phyloP scores from a whole-genome alignment of 495 filamentous ascomycete species.

The Neurospora sp. region DNA sequence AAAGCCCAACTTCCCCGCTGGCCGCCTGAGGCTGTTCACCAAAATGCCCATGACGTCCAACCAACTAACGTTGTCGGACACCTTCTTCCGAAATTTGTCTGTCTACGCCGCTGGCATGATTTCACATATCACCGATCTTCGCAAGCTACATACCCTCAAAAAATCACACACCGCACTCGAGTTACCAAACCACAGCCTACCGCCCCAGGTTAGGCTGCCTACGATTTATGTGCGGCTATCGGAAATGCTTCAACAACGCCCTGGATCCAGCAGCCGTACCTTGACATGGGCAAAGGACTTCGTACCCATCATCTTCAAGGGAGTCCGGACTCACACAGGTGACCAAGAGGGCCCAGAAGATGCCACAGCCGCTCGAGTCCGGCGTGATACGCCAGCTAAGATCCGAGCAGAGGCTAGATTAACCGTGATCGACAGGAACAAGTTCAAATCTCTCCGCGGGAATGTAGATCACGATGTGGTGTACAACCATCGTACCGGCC shows the following conservation, averaged over 20 bases:
- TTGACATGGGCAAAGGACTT: slow-evolving; percentile 43
- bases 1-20: slow-evolving; percentile 7
- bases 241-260: slow-evolving; percentile 24
- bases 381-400: slow-evolving; percentile 4
- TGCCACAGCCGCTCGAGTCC: slow-evolving; percentile 1
- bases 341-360: slow-evolving; percentile 10
- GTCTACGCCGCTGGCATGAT: slow-evolving; percentile 32
- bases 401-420: slow-evolving; percentile 22
- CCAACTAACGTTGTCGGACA: slow-evolving; percentile 22
- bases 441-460: slow-evolving; percentile 38
- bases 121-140: slow-evolving; percentile 34
- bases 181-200: slow-evolving; percentile 15
- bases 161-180: slow-evolving; percentile 19
- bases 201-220: slow-evolving; percentile 30
- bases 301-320: slow-evolving; percentile 43
- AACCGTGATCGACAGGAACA: slow-evolving; percentile 22
- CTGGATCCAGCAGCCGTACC: not conserved
- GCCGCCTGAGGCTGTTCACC: slow-evolving; percentile 21
- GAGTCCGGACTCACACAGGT: slow-evolving; percentile 23
- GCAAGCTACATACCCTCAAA: slow-evolving; percentile 29
- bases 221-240: slow-evolving; percentile 34
- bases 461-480: slow-evolving; percentile 48
- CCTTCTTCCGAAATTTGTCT: slow-evolving; percentile 31
- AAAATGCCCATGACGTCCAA: slow-evolving; percentile 28
- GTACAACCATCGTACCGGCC: slow-evolving; percentile 45